phyloP scores from a whole-genome alignment of 345 rosid genomes.

The Eucalyptus viminalis region DNA sequence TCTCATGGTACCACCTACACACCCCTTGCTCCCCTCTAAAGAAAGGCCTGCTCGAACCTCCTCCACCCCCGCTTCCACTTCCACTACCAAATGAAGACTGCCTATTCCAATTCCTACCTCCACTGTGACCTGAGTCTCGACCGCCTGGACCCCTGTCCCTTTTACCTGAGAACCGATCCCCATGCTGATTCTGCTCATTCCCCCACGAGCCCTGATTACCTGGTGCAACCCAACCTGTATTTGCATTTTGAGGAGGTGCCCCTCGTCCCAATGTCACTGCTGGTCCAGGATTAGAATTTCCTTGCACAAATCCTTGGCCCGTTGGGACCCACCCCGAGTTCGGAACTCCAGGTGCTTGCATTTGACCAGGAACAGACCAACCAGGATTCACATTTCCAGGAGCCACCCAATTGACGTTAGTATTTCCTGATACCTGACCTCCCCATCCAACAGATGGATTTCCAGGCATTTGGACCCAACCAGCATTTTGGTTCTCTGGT shows the following conservation, averaged over 20 bases:
- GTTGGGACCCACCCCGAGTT: slow-evolving; percentile 23
- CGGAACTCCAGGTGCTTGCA: not conserved
- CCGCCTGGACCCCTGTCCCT: slow-evolving; percentile 7
- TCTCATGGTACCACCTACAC: not conserved
- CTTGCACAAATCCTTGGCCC: slow-evolving; percentile 33
- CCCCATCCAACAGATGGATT: slow-evolving; percentile 27
- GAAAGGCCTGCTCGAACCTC: not conserved
- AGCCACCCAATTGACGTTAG: slow-evolving; percentile 16
- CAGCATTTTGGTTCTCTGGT: slow-evolving; percentile 22
- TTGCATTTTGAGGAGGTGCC: slow-evolving; percentile 36
- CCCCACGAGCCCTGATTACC: slow-evolving; percentile 42
- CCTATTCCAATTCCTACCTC: slow-evolving; percentile 41
- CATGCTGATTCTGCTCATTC: slow-evolving; percentile 37
- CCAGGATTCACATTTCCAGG: not conserved
- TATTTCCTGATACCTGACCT: slow-evolving; percentile 36
- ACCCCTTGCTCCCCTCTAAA: not conserved
- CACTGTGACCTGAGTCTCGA: slow-evolving; percentile 29
- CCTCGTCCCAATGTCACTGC: slow-evolving; percentile 45
- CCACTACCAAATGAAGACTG: slow-evolving; percentile 24
- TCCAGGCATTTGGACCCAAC: slow-evolving; percentile 30
- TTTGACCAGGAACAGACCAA: not conserved
- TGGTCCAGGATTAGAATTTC: slow-evolving; percentile 22
- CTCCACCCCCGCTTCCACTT: not conserved
- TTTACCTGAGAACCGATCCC: slow-evolving; percentile 32
- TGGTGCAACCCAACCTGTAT: slow-evolving; percentile 47